Evolutionary conservation across 2,329 filamentous ascomycete genomes (phyloP).

Genomic region (Penicillium sclerotigenum): DNA sequence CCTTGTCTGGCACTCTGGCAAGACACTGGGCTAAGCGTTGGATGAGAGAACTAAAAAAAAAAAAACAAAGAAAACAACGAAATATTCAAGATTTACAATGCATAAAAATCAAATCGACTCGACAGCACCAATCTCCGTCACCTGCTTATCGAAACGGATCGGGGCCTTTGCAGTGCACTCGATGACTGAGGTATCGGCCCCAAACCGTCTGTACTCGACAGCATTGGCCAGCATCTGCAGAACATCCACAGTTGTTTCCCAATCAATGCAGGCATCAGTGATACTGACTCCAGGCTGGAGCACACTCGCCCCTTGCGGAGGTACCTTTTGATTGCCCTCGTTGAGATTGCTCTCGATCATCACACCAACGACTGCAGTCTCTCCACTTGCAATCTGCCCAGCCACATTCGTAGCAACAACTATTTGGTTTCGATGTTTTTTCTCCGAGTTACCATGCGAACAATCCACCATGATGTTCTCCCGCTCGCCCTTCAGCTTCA

Average conservation of each 20-base stretch:
- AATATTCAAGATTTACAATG: background rate
- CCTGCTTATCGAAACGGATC: background rate
- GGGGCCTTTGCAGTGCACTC: background rate
- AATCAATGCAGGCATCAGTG: constrained; percentile 92
- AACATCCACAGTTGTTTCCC: constrained; percentile 70
- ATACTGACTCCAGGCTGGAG: constrained; percentile 90
- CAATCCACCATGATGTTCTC: too few species aligned
- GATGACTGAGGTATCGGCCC: background rate
- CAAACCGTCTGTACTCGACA: constrained; percentile 67
- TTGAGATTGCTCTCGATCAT: constrained; percentile 97
- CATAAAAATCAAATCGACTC: background rate
- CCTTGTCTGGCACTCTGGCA: background rate
- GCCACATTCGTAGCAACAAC: too few species aligned
- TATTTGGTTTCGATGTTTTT: too few species aligned
- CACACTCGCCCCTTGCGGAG: constrained; percentile 69
- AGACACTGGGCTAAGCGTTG: background rate
- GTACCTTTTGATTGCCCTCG: constrained; percentile 85
- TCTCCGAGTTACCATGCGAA: too few species aligned
- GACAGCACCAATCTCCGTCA: background rate
- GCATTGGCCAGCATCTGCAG: constrained; percentile 77
- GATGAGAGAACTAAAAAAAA: too few species aligned
- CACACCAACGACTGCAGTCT: too few species aligned
- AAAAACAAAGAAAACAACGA: background rate
- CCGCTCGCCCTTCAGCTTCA: too few species aligned
- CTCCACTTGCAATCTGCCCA: too few species aligned